Conservation (phyloP, 225 moss, liverwort and hornwort genomes). For the Lunularia cruciata region DNA sequence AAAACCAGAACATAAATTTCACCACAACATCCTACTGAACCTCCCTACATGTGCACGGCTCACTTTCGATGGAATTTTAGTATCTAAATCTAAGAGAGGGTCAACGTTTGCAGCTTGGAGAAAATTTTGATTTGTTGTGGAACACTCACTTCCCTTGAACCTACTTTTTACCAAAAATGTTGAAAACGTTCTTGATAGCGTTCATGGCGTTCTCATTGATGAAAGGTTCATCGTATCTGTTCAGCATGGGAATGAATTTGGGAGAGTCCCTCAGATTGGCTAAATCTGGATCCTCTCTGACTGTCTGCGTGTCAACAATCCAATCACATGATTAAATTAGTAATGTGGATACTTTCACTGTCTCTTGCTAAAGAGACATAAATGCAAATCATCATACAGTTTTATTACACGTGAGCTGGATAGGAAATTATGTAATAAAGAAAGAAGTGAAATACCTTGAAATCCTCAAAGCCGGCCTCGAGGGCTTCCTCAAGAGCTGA, state of each 20-base stretch:
- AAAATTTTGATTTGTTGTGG: no score
- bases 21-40: no score
- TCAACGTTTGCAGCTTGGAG: no score
- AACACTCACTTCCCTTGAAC: neutral
- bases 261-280: constrained; percentile 64
- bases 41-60: neutral
- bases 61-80: neutral
- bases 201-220: constrained; percentile 90
- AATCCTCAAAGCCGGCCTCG: constrained; percentile 92
- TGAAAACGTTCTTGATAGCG: no score
- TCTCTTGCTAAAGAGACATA: no score
- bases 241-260: constrained; percentile 59
- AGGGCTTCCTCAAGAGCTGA: constrained; percentile 83
- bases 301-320: constrained; percentile 32
- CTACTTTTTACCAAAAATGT: constrained; percentile 79
- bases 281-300: constrained; percentile 81
- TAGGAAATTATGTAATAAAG: neutral
- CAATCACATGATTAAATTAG: neutral
- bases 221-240: constrained; percentile 91
- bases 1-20: no score
- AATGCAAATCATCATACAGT: neutral
- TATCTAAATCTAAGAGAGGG: no score
- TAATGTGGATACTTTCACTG: no score
- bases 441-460: constrained; percentile 40
- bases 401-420: no score